phyloP scores from a whole-genome alignment of 2,329 filamentous ascomycete species.

The Sporothrix mexicana region DNA sequence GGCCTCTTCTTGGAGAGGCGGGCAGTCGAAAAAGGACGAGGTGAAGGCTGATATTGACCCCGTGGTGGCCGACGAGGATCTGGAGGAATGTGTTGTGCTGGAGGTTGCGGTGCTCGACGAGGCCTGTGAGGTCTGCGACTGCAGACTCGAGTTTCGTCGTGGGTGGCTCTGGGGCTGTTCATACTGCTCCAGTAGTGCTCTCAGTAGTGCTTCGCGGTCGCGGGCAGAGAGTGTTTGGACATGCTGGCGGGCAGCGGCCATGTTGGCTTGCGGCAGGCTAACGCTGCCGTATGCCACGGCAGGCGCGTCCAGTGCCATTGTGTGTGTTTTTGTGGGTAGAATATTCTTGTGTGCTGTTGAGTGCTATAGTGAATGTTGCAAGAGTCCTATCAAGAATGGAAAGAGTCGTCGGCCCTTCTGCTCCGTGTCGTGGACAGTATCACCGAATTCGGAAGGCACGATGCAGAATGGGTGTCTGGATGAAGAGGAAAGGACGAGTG shows the following conservation, averaged over 20 bases:
- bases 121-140: too few species aligned
- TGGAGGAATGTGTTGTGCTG: not conserved
- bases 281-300: slow-evolving; percentile 27
- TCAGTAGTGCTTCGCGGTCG: slow-evolving; percentile 45
- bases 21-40: slow-evolving; percentile 20
- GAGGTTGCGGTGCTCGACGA: not conserved
- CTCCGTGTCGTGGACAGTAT: not conserved
- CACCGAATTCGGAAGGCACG: slow-evolving; percentile 12
- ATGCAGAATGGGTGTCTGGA: not conserved
- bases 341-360: not conserved
- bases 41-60: slow-evolving; percentile 12
- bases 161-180: slow-evolving; percentile 21
- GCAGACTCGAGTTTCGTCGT: not conserved
- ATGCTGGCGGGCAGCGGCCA: slow-evolving; percentile 44
- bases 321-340: not conserved
- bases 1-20: slow-evolving; percentile 29
- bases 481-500: not conserved
- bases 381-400: not conserved
- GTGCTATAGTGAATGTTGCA: not conserved
- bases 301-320: slow-evolving; percentile 26
- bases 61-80: slow-evolving; percentile 4
- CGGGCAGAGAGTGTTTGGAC: slow-evolving; percentile 44
- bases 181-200: slow-evolving; percentile 45
- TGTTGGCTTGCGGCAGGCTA: slow-evolving; percentile 34
- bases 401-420: not conserved